Conservation (phyloP, 495 filamentous ascomycete species). For the Penicillium coprophilum region DNA sequence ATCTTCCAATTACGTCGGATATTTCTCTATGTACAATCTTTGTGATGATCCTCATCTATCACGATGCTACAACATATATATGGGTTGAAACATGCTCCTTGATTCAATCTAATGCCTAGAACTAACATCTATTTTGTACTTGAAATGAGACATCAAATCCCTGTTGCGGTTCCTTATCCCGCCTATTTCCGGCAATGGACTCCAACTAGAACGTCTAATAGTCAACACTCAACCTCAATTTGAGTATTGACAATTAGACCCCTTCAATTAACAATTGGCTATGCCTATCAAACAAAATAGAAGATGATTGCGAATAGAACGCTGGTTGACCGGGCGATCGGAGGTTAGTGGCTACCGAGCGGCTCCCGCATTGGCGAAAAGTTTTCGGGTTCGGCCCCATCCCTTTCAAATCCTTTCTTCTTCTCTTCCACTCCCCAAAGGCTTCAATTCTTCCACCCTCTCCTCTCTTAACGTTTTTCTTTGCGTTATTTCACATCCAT, state of each 20-base stretch:
- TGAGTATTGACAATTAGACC: neutral
- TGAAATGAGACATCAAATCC: neutral
- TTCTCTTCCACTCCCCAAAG: conserved; percentile 14
- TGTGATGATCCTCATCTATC: too few species aligned
- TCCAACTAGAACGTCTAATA: neutral
- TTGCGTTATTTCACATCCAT: conserved; percentile 18
- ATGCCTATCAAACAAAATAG: too few species aligned
- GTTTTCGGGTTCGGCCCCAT: conserved; percentile 29
- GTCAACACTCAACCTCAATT: neutral
- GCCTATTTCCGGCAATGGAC: conserved; percentile 3
- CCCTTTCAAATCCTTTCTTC: conserved; percentile 39
- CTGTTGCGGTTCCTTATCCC: neutral
- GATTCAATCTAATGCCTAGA: neutral
- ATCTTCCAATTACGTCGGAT: too few species aligned
- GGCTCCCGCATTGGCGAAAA: conserved; percentile 43
- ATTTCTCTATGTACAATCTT: too few species aligned
- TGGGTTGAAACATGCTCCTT: too few species aligned
- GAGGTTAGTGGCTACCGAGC: conserved; percentile 26
- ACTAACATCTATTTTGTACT: neutral
- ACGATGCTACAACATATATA: too few species aligned
- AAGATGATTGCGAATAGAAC: neutral
- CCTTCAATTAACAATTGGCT: neutral
- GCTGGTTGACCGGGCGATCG: conserved; percentile 36
- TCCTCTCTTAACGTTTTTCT: conserved; percentile 23
- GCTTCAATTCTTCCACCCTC: conserved; percentile 24